These are phyloP conservation scores for Pseudocercospora ulei DNA, from an alignment of 2,329 filamentous ascomycete species.

Conservation along the genomic window DNA sequence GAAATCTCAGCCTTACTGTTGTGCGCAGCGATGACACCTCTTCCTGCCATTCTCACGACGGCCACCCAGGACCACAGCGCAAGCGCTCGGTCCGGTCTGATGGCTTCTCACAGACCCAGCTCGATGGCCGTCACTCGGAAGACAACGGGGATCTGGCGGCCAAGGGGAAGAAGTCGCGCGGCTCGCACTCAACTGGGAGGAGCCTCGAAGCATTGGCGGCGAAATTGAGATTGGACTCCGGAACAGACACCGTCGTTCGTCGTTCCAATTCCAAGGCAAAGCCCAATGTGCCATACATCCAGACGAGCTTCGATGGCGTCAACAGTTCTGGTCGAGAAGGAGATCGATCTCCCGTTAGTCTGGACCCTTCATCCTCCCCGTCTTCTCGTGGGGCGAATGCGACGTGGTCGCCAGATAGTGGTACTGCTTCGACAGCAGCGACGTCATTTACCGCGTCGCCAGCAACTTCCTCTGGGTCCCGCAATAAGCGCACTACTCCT, in stretches of 20 bases:
- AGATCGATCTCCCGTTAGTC: constrained; percentile 19
- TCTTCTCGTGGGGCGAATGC: constrained; percentile 14
- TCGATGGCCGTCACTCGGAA: constrained; percentile 20
- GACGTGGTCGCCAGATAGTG: constrained; percentile 28
- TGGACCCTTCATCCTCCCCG: constrained; percentile 16
- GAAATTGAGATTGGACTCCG: constrained; percentile 22
- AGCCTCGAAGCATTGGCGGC: constrained; percentile 21
- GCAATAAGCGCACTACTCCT: constrained; percentile 24
- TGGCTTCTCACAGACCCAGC: constrained; percentile 14
- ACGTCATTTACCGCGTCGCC: constrained; percentile 30
- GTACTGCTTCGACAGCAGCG: constrained; percentile 29
- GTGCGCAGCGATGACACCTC: too few relatives aligned
- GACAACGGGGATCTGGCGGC: not conserved
- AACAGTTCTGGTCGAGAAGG: constrained; percentile 11
- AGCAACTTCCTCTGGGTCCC: constrained; percentile 23
- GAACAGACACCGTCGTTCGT: constrained; percentile 26
- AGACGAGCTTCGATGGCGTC: constrained; percentile 20
- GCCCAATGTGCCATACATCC: constrained; percentile 26
- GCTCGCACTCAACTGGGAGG: constrained; percentile 6
- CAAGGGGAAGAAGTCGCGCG: not conserved
- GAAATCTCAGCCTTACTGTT: not conserved
- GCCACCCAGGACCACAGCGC: constrained; percentile 16
- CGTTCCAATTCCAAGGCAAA: constrained; percentile 20
- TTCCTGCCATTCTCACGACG: constrained; percentile 16
- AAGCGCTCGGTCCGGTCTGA: constrained; percentile 28